Evolutionary conservation across 352 stramenopile genomes (phyloP).

Genomic region (Pythium chondricola): DNA sequence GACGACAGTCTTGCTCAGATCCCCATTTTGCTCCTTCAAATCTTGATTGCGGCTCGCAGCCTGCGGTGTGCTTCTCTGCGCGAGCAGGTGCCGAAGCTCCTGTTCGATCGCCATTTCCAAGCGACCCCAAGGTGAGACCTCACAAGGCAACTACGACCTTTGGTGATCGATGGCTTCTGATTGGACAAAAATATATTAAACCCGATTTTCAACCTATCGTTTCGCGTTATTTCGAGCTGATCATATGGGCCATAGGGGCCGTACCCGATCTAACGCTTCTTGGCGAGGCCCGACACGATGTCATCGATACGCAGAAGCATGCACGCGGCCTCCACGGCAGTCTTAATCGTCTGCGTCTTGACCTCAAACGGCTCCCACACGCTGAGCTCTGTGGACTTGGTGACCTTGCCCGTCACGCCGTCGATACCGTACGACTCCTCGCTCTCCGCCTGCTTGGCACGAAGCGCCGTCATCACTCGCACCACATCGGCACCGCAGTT

Average conservation of each 20-base stretch:
- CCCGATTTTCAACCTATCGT: conserved; percentile 27
- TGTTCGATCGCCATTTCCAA: conserved; percentile 42
- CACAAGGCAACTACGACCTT: conserved; percentile 26
- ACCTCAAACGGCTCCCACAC: conserved; percentile 99
- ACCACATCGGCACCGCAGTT: conserved; percentile 99
- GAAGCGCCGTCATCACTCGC: conserved; percentile 96
- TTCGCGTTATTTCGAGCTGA: conserved; percentile 1
- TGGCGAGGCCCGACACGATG: conserved; percentile 98
- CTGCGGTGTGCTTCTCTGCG: conserved; percentile 19
- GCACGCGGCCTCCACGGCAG: conserved; percentile 97
- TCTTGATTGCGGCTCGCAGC: neutral
- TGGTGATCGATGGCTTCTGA: conserved; percentile 11
- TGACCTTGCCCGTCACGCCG: conserved; percentile 87
- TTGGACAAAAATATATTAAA: conserved; percentile 70
- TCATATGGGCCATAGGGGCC: neutral
- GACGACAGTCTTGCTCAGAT: conserved; percentile 8
- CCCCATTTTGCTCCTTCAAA: neutral
- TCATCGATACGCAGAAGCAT: conserved; percentile 99
- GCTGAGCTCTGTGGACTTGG: conserved; percentile 92
- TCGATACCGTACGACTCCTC: conserved; percentile 74
- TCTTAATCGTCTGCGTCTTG: conserved; percentile 99
- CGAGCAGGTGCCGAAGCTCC: conserved; percentile 43
- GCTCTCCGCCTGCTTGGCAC: conserved; percentile 88
- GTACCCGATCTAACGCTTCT: conserved; percentile 69
- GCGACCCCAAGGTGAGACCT: conserved; percentile 6